Evolutionary conservation across 2,329 filamentous ascomycete species (phyloP), one percentile per base, ranked within the genome.

Genomic region (Venturiaceae sp.): DNA sequence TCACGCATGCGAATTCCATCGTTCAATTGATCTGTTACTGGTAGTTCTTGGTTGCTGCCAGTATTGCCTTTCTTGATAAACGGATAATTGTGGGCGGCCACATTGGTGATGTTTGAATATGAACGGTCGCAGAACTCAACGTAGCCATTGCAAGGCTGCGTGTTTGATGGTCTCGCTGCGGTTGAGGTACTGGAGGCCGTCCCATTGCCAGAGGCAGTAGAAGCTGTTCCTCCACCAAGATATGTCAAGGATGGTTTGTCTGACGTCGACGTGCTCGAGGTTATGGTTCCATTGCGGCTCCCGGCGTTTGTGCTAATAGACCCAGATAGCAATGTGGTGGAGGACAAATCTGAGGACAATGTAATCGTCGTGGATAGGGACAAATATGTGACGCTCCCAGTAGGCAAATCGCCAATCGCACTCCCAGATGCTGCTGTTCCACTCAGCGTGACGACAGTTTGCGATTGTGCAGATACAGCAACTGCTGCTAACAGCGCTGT

Each of bases 91-190:
- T 74, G 72, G 9, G 72, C 71, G 54, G 66, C 67, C 34, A 74
- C 69, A 62, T 73, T 67, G n/a, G 72, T 73, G 52, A 74, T 72
- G 60, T 74, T 73, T 30, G 69, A 71, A 61, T 73, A 74, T 56
- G 67, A 67, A 23, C 72, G 64, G 5, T 64, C 63, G 64, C 72
- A 74, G 56, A 74, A 69, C 60, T 74, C 72, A 32, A 67, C 63
- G 57, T 72, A 73, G 63, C 69, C 69, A 63, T 74, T 74, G 64
- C 72, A 74, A n/a, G 72, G 65, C 56, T 73, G 72, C 1, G 72
- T 74, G 59, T 74, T 74, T 5, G 69, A 66, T 4, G 71, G 70
- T 37, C 61, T 58, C 11, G 66, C 62, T 21, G 67, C 61, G 11
- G 67, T 64, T 28, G 54, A 28, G 14, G 54, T 41, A 21, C 28